These are phyloP conservation scores for Hypoxylon fragiforme DNA, from an alignment of 495 filamentous ascomycete genomes.

Conservation along the genomic window DNA sequence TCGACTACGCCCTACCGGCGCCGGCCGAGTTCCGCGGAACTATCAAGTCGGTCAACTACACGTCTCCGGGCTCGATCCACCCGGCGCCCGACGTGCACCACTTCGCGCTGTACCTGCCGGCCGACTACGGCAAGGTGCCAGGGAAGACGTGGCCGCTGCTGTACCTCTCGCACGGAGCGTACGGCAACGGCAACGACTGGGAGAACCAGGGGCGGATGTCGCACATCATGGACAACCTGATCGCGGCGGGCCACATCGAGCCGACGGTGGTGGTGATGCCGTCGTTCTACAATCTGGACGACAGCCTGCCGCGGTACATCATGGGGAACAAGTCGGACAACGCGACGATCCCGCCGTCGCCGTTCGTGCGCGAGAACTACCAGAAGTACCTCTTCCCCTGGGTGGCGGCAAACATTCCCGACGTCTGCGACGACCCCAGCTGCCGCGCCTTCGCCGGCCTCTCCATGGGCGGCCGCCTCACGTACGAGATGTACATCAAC, in stretches of 20 bases:
- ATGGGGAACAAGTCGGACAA: slow-evolving; percentile 33
- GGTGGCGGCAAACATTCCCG: slow-evolving; percentile 23
- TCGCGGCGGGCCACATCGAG: slow-evolving; percentile 37
- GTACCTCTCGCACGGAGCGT: slow-evolving; percentile 40
- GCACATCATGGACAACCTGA: slow-evolving; percentile 41
- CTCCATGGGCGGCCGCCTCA: slow-evolving; percentile 37
- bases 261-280: slow-evolving; percentile 41
- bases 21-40: slow-evolving; percentile 25
- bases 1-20: slow-evolving; percentile 39
- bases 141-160: slow-evolving; percentile 37
- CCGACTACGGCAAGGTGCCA: slow-evolving; percentile 30
- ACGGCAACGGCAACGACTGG: slow-evolving; percentile 36
- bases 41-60: slow-evolving; percentile 39
- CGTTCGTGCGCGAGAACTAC: slow-evolving; percentile 36
- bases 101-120: slow-evolving; percentile 38
- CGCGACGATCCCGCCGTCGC: slow-evolving; percentile 21
- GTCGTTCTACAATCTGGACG: slow-evolving; percentile 41
- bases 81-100: slow-evolving; percentile 39
- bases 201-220: slow-evolving; percentile 40
- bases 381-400: slow-evolving; percentile 38
- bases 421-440: slow-evolving; percentile 30
- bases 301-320: slow-evolving; percentile 25
- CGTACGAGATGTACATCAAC: slow-evolving; percentile 43
- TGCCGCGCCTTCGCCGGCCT: slow-evolving; percentile 41
- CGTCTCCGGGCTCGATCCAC: slow-evolving; percentile 38